A percentile compares a stretch with the other conserved stretches of the same genome.
phyloP scores from a whole-genome alignment of 208 protist species.

The Leishmania braziliensis region DNA sequence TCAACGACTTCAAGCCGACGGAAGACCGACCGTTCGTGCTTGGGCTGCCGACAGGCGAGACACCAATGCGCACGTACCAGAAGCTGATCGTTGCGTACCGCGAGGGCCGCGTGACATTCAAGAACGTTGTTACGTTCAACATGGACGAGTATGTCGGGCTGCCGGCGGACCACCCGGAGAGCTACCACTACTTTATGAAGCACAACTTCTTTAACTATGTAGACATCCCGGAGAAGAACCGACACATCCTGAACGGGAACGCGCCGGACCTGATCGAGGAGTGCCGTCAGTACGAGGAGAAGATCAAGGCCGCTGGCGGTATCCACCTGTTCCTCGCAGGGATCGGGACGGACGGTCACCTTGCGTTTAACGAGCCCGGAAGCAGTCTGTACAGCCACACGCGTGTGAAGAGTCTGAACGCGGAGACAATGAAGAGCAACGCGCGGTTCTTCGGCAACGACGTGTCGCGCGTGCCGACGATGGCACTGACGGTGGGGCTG shows the following conservation, averaged over 20 bases:
- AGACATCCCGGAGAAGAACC: conserved; percentile 90
- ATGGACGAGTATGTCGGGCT: conserved; percentile 97
- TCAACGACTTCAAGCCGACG: conserved; percentile 83
- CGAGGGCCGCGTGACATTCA: conserved; percentile 88
- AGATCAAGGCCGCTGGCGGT: conserved; percentile 87
- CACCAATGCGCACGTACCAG: conserved; percentile 91
- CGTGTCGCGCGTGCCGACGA: conserved; percentile 90
- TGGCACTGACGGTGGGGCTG: conserved; percentile 95
- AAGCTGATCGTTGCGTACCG: conserved; percentile 85
- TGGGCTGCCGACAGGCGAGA: conserved; percentile 92
- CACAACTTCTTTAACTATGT: conserved; percentile 95
- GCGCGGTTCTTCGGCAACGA: conserved; percentile 94
- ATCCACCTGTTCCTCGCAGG: conserved; percentile 96
- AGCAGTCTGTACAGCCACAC: conserved; percentile 87
- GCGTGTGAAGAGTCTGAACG: conserved; percentile 93
- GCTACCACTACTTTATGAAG: conserved; percentile 97
- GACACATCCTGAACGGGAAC: conserved; percentile 94
- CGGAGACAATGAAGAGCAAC: conserved; percentile 95
- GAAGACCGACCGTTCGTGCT: conserved; percentile 89
- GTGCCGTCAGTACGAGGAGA: conserved; percentile 93
- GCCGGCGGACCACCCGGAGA: conserved; percentile 90
- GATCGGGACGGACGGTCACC: conserved; percentile 93
- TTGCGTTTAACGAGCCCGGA: conserved; percentile 97
- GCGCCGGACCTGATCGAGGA: conserved; percentile 86
- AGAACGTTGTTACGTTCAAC: conserved; percentile 95